These are phyloP conservation scores for Pseudophaeomoniella oleicola DNA, from an alignment of 2,329 filamentous ascomycete genomes.

Conservation along the genomic window DNA sequence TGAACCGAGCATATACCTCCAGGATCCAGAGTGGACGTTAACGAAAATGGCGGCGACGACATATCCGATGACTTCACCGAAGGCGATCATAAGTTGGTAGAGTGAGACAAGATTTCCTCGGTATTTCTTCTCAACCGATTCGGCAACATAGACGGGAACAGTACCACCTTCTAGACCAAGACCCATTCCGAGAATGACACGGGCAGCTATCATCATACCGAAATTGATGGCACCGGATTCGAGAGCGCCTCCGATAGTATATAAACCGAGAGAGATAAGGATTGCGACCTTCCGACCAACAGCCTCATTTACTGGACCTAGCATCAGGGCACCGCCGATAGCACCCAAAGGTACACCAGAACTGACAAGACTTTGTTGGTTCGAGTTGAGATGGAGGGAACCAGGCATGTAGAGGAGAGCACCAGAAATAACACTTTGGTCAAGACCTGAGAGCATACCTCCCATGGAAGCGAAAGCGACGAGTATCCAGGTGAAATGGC, in stretches of 20 bases:
- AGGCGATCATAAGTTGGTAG: conserved; percentile 63
- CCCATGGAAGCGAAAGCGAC: conserved; percentile 64
- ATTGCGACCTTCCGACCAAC: conserved; percentile 55
- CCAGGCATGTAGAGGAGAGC: conserved; percentile 52
- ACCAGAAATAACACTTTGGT: conserved; percentile 59
- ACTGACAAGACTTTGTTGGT: conserved; percentile 52
- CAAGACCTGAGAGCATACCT: conserved; percentile 55
- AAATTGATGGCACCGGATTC: conserved; percentile 55
- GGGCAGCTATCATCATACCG: conserved; percentile 54
- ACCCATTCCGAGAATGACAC: conserved; percentile 55
- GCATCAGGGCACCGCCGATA: conserved; percentile 52
- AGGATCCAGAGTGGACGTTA: conserved; percentile 48
- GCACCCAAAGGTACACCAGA: conserved; percentile 58
- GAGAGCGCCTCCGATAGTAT: conserved; percentile 54
- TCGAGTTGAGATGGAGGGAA: conserved; percentile 39
- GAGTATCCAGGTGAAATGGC: conserved; percentile 52
- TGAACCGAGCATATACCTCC: conserved; percentile 60
- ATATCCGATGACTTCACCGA: conserved; percentile 60
- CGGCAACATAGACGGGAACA: conserved; percentile 60
- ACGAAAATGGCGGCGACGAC: conserved; percentile 60
- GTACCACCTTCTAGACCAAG: conserved; percentile 62
- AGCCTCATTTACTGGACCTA: conserved; percentile 53
- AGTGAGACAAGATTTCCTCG: conserved; percentile 60
- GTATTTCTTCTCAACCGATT: conserved; percentile 52
- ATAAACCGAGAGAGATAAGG: conserved; percentile 52